Evolutionary conservation across 2,329 filamentous ascomycete species (phyloP).

Genomic region (Nemania sp.): DNA sequence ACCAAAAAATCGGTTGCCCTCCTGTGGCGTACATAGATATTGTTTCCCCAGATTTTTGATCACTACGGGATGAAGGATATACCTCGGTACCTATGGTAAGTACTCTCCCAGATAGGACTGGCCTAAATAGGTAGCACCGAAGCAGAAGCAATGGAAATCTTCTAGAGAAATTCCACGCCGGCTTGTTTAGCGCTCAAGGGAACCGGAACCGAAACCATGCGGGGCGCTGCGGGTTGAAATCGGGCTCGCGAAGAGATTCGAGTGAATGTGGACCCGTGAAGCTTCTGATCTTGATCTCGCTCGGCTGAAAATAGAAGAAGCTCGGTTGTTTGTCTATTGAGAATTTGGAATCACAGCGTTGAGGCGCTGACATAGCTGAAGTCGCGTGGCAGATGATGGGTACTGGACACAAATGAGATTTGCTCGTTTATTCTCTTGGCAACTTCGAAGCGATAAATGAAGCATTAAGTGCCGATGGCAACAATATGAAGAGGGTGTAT

Average conservation of each 20-base stretch:
- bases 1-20: too few relatives aligned
- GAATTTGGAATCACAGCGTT: neutral
- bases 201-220: neutral
- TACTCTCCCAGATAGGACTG: too few relatives aligned
- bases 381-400: neutral
- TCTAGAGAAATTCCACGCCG: neutral
- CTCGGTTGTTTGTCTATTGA: neutral
- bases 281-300: neutral
- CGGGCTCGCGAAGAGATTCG: neutral
- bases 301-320: neutral
- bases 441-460: neutral
- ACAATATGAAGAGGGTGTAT: conserved; percentile 2
- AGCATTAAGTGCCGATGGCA: neutral
- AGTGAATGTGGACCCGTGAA: neutral
- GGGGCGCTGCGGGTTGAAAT: neutral
- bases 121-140: neutral
- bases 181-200: neutral
- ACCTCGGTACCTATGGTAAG: too few relatives aligned
- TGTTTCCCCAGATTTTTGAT: conserved; percentile 2
- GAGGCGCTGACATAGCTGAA: neutral
- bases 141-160: neutral
- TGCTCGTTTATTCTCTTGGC: conserved; percentile 5
- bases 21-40: too few relatives aligned
- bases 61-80: neutral
- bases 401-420: neutral